Conservation (phyloP, 371 early-diverging fungal genomes). For the Mucor plumbeus region DNA sequence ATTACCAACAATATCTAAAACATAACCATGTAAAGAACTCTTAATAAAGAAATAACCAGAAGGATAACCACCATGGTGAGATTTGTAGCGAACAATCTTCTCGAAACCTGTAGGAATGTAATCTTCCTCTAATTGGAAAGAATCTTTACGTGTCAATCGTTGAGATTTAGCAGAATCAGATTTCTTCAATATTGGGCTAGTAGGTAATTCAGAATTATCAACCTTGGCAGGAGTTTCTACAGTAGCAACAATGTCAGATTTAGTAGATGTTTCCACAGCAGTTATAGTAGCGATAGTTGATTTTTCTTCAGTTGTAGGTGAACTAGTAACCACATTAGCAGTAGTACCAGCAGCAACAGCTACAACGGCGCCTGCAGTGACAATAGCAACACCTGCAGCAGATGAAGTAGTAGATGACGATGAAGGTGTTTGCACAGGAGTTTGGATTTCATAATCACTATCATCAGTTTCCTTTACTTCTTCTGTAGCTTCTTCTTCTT, state of each 20-base stretch:
- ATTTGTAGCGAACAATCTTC: constrained; percentile 47
- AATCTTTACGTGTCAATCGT: constrained; percentile 25
- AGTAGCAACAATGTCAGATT: constrained; percentile 9
- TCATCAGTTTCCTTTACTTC: constrained; percentile 20
- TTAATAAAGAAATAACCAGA: constrained; percentile 53
- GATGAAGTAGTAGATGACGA: constrained; percentile 21
- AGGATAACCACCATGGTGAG: constrained; percentile 35
- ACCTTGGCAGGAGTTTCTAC: constrained; percentile 13
- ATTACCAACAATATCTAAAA: constrained; percentile 42
- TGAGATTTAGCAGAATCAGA: constrained; percentile 20
- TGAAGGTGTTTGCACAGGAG: constrained; percentile 29
- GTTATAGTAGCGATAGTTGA: background rate
- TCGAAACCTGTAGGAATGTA: constrained; percentile 50
- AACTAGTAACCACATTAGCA: constrained; percentile 7
- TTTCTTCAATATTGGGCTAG: constrained; percentile 14
- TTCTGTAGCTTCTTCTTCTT: constrained; percentile 26
- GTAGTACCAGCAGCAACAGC: constrained; percentile 18
- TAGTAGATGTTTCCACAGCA: constrained; percentile 7
- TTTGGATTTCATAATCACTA: constrained; percentile 20
- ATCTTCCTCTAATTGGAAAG: constrained; percentile 35
- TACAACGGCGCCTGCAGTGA: constrained; percentile 14
- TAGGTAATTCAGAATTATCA: background rate
- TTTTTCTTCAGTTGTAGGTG: background rate
- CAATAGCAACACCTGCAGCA: constrained; percentile 20
- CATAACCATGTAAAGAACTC: constrained; percentile 49